phyloP scores from a whole-genome alignment of 805 yeast species.

The Ogataea wickerhamii region DNA sequence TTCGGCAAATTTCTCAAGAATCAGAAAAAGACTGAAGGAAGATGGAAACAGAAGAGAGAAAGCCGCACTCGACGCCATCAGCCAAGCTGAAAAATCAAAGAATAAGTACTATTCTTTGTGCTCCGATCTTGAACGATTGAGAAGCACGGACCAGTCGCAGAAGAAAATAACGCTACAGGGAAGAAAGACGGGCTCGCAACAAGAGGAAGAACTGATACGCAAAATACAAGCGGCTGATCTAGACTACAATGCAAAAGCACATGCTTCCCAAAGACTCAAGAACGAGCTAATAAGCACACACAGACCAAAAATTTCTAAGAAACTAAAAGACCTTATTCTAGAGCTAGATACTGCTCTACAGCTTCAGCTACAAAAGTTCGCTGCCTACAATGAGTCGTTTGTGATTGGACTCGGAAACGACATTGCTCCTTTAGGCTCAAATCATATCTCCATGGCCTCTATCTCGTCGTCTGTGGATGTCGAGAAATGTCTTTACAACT shows the following conservation, averaged over 20 bases:
- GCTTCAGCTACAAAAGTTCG: conserved; percentile 82
- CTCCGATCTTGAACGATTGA: conserved; percentile 79
- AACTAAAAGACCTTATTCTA: conserved; percentile 69
- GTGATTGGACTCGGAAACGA: conserved; percentile 82
- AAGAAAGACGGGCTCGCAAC: conserved; percentile 75
- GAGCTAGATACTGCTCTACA: conserved; percentile 90
- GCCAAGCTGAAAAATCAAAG: conserved; percentile 85
- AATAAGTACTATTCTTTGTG: conserved; percentile 72
- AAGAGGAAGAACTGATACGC: conserved; percentile 80
- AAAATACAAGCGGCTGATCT: conserved; percentile 83
- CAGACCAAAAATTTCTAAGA: conserved; percentile 73
- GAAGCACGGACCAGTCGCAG: conserved; percentile 74
- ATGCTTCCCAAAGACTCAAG: conserved; percentile 66
- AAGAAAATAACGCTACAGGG: conserved; percentile 79
- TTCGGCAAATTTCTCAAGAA: conserved; percentile 61
- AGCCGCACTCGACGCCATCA: conserved; percentile 78
- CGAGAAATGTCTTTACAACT: conserved; percentile 76
- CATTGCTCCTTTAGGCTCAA: conserved; percentile 63
- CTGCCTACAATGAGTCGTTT: conserved; percentile 81
- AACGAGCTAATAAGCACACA: conserved; percentile 66
- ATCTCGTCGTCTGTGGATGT: conserved; percentile 77
- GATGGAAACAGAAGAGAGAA: conserved; percentile 78
- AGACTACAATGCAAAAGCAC: conserved; percentile 78
- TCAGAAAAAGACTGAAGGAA: conserved; percentile 77
- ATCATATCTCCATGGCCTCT: conserved; percentile 57